phyloP scores from a whole-genome alignment of 257 asterid species.

The Gentiana macrophylla region DNA sequence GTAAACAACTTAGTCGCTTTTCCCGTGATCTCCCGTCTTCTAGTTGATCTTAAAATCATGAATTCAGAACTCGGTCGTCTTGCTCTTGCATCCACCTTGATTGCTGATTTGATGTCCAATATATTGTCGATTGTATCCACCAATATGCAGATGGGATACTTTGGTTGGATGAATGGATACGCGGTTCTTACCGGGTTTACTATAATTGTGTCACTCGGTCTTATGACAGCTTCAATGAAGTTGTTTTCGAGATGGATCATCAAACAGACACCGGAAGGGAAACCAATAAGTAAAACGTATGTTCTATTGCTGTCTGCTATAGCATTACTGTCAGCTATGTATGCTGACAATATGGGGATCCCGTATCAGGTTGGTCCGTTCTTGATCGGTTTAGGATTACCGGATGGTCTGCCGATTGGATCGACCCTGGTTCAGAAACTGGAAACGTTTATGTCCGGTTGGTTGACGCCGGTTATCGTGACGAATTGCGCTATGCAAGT shows the following conservation, averaged over 20 bases:
- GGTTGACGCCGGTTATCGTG: conserved; percentile 49
- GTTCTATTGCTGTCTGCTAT: conserved; percentile 23
- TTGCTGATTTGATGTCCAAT: conserved; percentile 35
- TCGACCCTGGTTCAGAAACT: conserved; percentile 47
- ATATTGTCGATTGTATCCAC: conserved; percentile 25
- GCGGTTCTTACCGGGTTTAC: conserved; percentile 27
- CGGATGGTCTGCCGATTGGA: conserved; percentile 71
- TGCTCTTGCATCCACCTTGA: conserved; percentile 43
- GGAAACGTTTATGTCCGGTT: conserved; percentile 45
- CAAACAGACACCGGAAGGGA: conserved; percentile 23
- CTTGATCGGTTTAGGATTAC: conserved; percentile 48
- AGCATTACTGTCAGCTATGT: conserved; percentile 30
- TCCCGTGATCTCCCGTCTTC: conserved; percentile 52
- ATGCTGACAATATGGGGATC: conserved; percentile 42
- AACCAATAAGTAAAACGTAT: conserved; percentile 32
- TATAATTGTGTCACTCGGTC: conserved; percentile 19
- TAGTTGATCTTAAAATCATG: conserved; percentile 57
- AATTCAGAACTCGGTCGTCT: conserved; percentile 57
- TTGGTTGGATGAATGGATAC: conserved; percentile 23
- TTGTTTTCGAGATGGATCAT: conserved; percentile 49
- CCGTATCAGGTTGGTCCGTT: conserved; percentile 57
- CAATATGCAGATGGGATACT: conserved; percentile 33
- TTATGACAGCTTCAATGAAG: conserved; percentile 39
- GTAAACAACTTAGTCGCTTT: conserved; percentile 36
- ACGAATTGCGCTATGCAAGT: conserved; percentile 51